phyloP scores from a whole-genome alignment of 2,329 filamentous ascomycete genomes.

The Fusarium graminum region DNA sequence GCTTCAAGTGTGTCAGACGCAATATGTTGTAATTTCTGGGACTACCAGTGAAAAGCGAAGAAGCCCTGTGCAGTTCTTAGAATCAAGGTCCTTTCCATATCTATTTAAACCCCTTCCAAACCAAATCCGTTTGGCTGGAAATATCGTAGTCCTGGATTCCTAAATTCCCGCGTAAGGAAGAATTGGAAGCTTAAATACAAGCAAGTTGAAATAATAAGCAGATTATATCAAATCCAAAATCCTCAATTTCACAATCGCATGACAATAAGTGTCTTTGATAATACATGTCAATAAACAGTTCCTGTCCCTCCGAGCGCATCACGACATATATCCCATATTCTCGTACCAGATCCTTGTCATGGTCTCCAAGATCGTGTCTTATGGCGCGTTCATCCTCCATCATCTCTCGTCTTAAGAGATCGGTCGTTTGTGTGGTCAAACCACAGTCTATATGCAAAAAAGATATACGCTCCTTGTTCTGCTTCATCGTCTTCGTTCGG shows the following conservation, averaged over 20 bases:
- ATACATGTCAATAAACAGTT: slow-evolving; percentile 47
- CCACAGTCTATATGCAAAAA: slow-evolving; percentile 49
- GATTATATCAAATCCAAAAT: slow-evolving; percentile 29
- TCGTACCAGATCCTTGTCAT: slow-evolving; percentile 41
- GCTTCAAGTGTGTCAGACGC: neutral
- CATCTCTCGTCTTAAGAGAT: slow-evolving; percentile 36
- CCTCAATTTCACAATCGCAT: slow-evolving; percentile 37
- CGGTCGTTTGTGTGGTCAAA: slow-evolving; percentile 37
- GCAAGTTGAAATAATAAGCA: neutral
- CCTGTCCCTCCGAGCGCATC: slow-evolving; percentile 33
- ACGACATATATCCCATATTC: slow-evolving; percentile 39
- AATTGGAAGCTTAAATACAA: slow-evolving; percentile 7
- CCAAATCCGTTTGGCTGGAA: neutral
- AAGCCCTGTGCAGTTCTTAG: neutral
- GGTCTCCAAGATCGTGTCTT: slow-evolving; percentile 40
- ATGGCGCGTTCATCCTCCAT: slow-evolving; percentile 29
- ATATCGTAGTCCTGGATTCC: neutral
- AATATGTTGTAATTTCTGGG: neutral
- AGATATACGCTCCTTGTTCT: slow-evolving; percentile 36
- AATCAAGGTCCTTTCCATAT: neutral
- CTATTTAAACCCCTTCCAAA: neutral
- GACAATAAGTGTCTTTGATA: slow-evolving; percentile 44
- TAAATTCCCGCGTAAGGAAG: neutral
- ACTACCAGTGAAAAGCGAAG: neutral
- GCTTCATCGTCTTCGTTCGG: slow-evolving; percentile 14